Conservation (phyloP, 2,329 filamentous ascomycete species). For the Fusarium liriodendri region DNA sequence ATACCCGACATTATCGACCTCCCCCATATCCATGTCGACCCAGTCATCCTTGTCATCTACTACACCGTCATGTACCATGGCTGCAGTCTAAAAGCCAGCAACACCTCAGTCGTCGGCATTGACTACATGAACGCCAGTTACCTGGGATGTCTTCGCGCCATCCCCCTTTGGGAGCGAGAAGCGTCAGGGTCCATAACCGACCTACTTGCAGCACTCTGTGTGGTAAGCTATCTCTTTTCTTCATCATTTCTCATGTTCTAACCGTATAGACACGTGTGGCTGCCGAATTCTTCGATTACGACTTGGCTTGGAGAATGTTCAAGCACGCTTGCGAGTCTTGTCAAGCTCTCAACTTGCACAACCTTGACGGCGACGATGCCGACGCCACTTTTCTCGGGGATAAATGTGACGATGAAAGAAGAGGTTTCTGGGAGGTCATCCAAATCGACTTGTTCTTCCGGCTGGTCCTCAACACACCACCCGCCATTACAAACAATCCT, state of each 20-base stretch:
- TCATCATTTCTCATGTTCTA: neutral
- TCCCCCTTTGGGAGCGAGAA: conserved; percentile 46
- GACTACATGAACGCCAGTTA: conserved; percentile 42
- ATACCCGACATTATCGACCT: conserved; percentile 45
- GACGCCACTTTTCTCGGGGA: conserved; percentile 15
- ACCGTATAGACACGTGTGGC: conserved; percentile 42
- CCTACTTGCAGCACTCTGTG: conserved; percentile 45
- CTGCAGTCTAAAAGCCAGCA: conserved; percentile 37
- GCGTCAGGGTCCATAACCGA: conserved; percentile 46
- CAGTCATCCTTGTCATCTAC: conserved; percentile 45
- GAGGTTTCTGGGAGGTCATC: conserved; percentile 48
- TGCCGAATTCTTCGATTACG: conserved; percentile 48
- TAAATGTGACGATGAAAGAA: conserved; percentile 40
- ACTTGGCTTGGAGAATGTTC: conserved; percentile 47
- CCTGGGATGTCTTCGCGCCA: conserved; percentile 44
- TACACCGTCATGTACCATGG: conserved; percentile 47
- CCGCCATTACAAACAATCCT: conserved; percentile 39
- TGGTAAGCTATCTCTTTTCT: conserved; percentile 24
- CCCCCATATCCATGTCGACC: conserved; percentile 46
- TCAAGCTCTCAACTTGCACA: conserved; percentile 46
- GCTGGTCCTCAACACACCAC: conserved; percentile 46
- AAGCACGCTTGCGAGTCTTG: conserved; percentile 46
- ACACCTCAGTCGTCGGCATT: conserved; percentile 19
- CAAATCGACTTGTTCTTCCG: conserved; percentile 48
- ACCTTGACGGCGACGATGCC: conserved; percentile 41